phyloP scores from a whole-genome alignment of 2,329 filamentous ascomycete species.

The Cercospora citrullina region DNA sequence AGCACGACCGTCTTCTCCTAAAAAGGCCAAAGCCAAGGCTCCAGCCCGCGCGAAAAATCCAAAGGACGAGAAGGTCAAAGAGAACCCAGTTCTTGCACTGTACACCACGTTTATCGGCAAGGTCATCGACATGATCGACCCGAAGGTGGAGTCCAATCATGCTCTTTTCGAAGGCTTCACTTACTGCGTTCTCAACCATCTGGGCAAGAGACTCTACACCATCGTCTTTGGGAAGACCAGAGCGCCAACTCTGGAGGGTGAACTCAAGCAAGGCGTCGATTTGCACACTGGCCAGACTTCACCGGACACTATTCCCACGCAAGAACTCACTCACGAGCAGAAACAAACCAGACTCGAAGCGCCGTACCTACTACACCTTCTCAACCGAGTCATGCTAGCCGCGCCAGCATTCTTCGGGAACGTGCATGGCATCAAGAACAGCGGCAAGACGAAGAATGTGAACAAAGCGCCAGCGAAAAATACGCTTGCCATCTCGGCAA shows the following conservation, averaged over 20 bases:
- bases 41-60: slow-evolving; percentile 13
- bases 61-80: slow-evolving; percentile 24
- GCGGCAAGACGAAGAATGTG: slow-evolving; percentile 31
- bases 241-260: slow-evolving; percentile 26
- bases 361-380: slow-evolving; percentile 45
- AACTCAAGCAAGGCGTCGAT: slow-evolving; percentile 26
- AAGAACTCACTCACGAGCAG: slow-evolving; percentile 20
- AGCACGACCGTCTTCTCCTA: slow-evolving; percentile 1
- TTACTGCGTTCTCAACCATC: slow-evolving; percentile 43
- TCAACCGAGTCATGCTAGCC: slow-evolving; percentile 43
- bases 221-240: slow-evolving; percentile 41
- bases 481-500: slow-evolving; percentile 41
- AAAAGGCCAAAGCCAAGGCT: background rate
- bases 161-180: slow-evolving; percentile 48
- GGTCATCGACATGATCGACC: slow-evolving; percentile 41
- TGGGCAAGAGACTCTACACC: slow-evolving; percentile 43
- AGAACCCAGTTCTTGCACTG: slow-evolving; percentile 26
- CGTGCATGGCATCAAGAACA: slow-evolving; percentile 16
- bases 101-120: slow-evolving; percentile 41
- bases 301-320: slow-evolving; percentile 12
- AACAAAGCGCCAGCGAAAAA: slow-evolving; percentile 35
- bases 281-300: slow-evolving; percentile 31
- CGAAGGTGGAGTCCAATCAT: slow-evolving; percentile 39
- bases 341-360: slow-evolving; percentile 39
- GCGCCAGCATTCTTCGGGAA: slow-evolving; percentile 41